Percentiles rank a stretch among this genome's conserved stretches.
These are phyloP conservation scores for Sclerotinia subarctica DNA, from an alignment of 2,329 filamentous ascomycete genomes.

Conservation along the genomic window DNA sequence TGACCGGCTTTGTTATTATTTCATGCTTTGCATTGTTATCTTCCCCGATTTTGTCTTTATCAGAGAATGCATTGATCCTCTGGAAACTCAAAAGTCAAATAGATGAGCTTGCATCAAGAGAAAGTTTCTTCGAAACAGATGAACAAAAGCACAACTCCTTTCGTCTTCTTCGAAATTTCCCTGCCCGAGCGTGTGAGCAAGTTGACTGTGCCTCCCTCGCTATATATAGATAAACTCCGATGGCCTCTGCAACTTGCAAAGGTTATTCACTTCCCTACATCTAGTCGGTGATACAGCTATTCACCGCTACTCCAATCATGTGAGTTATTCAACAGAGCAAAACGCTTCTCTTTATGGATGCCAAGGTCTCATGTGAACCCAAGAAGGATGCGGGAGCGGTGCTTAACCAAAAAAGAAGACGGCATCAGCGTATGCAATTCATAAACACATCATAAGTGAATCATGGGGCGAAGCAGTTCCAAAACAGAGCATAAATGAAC, in stretches of 20 bases:
- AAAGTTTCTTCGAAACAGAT: too few species aligned
- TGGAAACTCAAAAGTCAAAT: too few species aligned
- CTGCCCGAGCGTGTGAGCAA: not conserved
- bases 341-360: too few species aligned
- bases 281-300: not conserved
- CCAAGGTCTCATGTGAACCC: not conserved
- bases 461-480: not conserved
- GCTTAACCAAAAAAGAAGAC: not conserved
- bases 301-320: not conserved
- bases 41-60: too few species aligned
- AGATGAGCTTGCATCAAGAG: too few species aligned
- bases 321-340: not conserved
- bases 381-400: not conserved
- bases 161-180: too few species aligned
- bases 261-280: not conserved
- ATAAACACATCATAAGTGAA: not conserved
- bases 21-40: too few species aligned
- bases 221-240: not conserved
- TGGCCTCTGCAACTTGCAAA: not conserved
- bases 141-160: too few species aligned
- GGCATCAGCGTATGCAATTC: not conserved
- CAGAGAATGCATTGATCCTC: too few species aligned
- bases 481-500: too few species aligned
- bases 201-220: not conserved
- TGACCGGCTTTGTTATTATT: too few species aligned